Evolutionary conservation across 768 basidiomycete species (phyloP), one percentile per base, ranked within the genome.

Genomic region (Boletus subcaerulescens): DNA sequence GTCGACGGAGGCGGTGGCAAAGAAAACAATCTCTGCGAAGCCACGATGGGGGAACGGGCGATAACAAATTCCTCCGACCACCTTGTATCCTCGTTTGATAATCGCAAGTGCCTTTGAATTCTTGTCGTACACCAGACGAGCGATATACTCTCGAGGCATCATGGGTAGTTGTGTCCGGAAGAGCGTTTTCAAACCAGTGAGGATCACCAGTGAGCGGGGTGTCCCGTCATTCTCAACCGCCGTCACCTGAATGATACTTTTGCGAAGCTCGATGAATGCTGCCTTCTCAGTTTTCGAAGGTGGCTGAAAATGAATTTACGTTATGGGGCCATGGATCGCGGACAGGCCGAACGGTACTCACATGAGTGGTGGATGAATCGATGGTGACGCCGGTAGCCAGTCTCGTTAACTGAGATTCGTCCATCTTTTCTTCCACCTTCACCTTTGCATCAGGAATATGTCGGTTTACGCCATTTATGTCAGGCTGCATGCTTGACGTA

Each of bases 131-230:
- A 98, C 96, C 26, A 98, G 81, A 22, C 97, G 84, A 4, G 97
- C 92, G 61, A 99, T 98, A 67, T 99, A 99, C 68, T 98, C 97
- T 65, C 93, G 80, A 13, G 97, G 97, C 97, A 99, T 98, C 73
- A 98, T 98, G 8, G 97, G 97, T 2, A 99, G 74, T 70, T 99
- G 97, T 61, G 91, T 91, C 66, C 97, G 96, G 67, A 99, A 98
- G 15, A 98, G 84, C 10, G 92, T 94, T 74, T 98, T 98, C 54
- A 98, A 77, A n/a, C 93, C 92, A 4, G 93, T 93, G 50, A 98
- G 81, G 54, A 98, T 85, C 51, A 98, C 82, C 26, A 87, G 75
- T 3, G 91, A 91, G 31, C 85, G 83, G 3, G 89, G 84, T 43
- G 84, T 73, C 24, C 79, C 77, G 64, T 96, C 89, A 60, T 96